These are phyloP conservation scores for Polyplosphaeria fusca DNA, from an alignment of 495 filamentous ascomycete species.

Conservation along the genomic window DNA sequence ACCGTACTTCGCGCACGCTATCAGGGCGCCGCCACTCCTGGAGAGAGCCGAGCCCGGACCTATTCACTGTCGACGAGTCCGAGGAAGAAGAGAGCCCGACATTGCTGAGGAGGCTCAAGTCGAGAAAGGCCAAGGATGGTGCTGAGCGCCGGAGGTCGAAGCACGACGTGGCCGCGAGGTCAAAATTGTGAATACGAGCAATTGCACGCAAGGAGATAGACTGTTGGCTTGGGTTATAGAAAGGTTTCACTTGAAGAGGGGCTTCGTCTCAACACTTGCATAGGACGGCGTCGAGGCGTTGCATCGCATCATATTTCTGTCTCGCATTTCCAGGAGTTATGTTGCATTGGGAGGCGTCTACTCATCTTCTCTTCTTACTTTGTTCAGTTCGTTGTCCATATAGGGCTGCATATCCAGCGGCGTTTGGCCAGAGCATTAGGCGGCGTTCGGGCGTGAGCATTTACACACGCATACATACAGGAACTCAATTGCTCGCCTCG, in stretches of 20 bases:
- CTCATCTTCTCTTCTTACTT: neutral
- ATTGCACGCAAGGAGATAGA: conserved; percentile 1
- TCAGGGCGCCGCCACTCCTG: conserved; percentile 43
- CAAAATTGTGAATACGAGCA: conserved; percentile 24
- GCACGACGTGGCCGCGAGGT: conserved; percentile 19
- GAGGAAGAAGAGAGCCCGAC: conserved; percentile 20
- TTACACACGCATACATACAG: conserved; percentile 11
- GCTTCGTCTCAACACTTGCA: too few species aligned
- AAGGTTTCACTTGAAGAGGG: too few species aligned
- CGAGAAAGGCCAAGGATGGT: conserved; percentile 30
- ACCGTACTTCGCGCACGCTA: conserved; percentile 33
- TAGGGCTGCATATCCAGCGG: conserved; percentile 2
- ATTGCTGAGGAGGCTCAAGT: conserved; percentile 8
- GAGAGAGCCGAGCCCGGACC: conserved; percentile 43
- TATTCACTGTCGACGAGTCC: conserved; percentile 43
- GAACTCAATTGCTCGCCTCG: neutral
- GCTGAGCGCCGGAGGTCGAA: conserved; percentile 30
- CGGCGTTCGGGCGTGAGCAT: conserved; percentile 18
- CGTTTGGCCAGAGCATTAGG: conserved; percentile 15
- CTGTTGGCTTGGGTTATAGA: neutral
- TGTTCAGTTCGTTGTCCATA: neutral
- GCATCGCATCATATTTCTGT: neutral
- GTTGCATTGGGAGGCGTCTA: neutral
- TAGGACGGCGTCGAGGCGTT: conserved; percentile 12
- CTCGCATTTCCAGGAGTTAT: conserved; percentile 5